Conservation (phyloP, 768 basidiomycete species). For the Suillus discolor region DNA sequence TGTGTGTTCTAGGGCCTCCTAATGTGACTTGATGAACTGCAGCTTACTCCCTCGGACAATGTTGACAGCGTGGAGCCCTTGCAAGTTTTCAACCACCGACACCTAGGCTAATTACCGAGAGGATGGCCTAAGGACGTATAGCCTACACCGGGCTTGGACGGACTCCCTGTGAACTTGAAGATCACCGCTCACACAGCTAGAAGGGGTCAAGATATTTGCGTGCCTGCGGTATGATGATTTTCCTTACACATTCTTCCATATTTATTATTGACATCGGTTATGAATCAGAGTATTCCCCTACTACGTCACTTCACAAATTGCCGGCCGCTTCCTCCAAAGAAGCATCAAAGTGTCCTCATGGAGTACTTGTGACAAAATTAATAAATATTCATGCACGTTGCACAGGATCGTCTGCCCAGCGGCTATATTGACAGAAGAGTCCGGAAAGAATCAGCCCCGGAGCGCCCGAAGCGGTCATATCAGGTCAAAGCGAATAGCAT, state of each 20-base stretch:
- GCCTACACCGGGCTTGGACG: not conserved
- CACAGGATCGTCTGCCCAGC: not conserved
- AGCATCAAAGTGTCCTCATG: not conserved
- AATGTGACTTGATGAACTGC: not conserved
- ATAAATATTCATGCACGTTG: not conserved
- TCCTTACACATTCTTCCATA: no score
- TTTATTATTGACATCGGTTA: not conserved
- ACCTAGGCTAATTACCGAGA: not conserved
- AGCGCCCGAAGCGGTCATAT: not conserved
- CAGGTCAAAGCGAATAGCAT: not conserved
- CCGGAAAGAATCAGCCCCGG: not conserved
- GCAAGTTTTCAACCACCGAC: not conserved
- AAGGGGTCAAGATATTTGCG: not conserved
- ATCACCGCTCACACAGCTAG: not conserved
- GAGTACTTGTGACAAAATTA: not conserved
- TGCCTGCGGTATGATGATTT: not conserved
- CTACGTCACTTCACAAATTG: not conserved
- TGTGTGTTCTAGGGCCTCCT: not conserved
- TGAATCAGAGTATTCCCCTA: not conserved
- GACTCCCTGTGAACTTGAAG: not conserved
- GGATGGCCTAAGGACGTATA: not conserved
- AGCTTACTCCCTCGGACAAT: not conserved
- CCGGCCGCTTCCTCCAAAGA: not conserved
- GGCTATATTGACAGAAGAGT: not conserved
- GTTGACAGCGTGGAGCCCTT: not conserved